Evolutionary conservation across 768 basidiomycete genomes (phyloP), one percentile per base, ranked within the genome.

Genomic region (Clathrus columnatus): DNA sequence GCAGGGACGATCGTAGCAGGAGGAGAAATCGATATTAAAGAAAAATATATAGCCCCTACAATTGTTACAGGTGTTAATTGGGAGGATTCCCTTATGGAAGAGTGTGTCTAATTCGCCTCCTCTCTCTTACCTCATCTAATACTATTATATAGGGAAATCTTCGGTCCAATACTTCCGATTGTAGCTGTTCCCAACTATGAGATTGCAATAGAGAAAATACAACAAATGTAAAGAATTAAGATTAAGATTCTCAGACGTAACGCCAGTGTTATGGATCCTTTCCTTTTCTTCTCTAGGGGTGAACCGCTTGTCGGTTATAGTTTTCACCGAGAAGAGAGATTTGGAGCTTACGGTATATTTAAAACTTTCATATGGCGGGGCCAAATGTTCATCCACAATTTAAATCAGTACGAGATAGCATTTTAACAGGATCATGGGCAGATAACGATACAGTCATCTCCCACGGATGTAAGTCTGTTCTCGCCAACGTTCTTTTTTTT

Each of bases 61-160:
- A 65, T 91, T 28, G 80, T 93, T 14, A 77, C 69, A 32, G 76
- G 84, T 57, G 82, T 91, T 2, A 66, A 71, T 32, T 62, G 59
- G 0, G 79, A 80, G 53, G 91, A 93, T 67, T 76, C 84, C 0
- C 67, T 91, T 58, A 87, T 93, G 86, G 73, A 75, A 64, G 83
- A 87, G 87, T 86, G 61, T 49, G 83, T 73, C 44, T 28, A 36
- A 14, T 36, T 14, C 7, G 4, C 10, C 36, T 4, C 2, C 14
- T 32, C 7, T 32, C 14, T 36, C 11, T 36, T 36, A n/a, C 36
- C 4, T 8, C 4, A 14, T 11, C 36, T 36, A 36, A 36, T 8
- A 4, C 2, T 11, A 36, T 36, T 16, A 11, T 36, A 2, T n/a
- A 36, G 36, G 7, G 36, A 36, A 36, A 36, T 36, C 11, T 36